These are phyloP conservation scores for Torulaspora globosa DNA, from an alignment of 1,139 yeast species.

Conservation along the genomic window DNA sequence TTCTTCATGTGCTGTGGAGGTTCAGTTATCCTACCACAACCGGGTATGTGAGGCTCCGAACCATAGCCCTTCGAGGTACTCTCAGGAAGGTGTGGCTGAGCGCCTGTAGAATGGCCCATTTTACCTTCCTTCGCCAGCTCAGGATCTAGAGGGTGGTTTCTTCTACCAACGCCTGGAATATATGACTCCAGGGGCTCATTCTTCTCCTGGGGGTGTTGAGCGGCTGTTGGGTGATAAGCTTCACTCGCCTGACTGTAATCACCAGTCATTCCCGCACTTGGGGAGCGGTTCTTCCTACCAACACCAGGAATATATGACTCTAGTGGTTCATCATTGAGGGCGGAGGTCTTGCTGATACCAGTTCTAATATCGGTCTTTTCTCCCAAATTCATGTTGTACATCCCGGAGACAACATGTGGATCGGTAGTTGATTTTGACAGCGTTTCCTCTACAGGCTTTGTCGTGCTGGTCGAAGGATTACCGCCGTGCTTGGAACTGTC, in stretches of 20 bases:
- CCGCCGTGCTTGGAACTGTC: conserved; percentile 2
- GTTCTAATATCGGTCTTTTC: conserved; percentile 7
- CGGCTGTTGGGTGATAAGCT: background rate
- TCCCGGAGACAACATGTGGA: conserved; percentile 9
- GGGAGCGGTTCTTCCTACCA: conserved; percentile 2
- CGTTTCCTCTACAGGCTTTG: conserved; percentile 7
- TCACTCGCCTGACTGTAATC: background rate
- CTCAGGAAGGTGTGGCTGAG: background rate
- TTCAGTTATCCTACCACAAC: background rate
- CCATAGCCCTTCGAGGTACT: background rate
- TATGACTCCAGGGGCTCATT: conserved; percentile 2
- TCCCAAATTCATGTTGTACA: conserved; percentile 7
- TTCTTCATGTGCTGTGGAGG: conserved; percentile 1
- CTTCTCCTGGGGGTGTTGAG: background rate
- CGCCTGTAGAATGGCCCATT: background rate
- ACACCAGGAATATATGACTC: conserved; percentile 5
- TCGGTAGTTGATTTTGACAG: background rate
- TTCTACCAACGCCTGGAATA: conserved; percentile 5
- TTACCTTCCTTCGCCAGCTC: background rate
- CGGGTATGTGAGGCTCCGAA: conserved; percentile 5
- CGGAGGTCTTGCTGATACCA: background rate
- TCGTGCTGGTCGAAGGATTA: conserved; percentile 2
- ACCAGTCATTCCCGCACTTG: background rate
- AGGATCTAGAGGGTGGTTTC: conserved; percentile 2
- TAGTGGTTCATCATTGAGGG: background rate